Base-by-base conservation (phyloP, 306 rosid species). In the Ormosia semicastrata region DNA sequence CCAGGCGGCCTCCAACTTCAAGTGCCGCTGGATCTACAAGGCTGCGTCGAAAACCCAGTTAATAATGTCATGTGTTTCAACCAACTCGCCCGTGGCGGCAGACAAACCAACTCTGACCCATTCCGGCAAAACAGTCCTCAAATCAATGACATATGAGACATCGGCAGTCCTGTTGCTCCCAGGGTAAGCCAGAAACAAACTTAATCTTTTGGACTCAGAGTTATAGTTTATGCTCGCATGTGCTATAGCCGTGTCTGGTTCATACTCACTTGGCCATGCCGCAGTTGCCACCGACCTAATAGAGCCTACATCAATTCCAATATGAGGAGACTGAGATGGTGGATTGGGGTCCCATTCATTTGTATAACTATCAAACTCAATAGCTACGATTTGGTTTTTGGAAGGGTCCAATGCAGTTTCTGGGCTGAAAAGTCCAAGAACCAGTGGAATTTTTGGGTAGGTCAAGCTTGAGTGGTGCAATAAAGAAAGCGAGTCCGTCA, bases 401-500 rank as follows among this genome's bases (percentile, higher is more conserved):
- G n/a, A n/a, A n/a, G n/a, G n/a, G n/a, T n/a, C n/a, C n/a, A n/a
- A 18, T n/a, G 89, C 86, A 0, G 60, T 72, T 32, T 77, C 56
- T 0, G 76, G 73, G 73, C 1, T 58, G 59, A 85, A 82, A 39
- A 87, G 85, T 4, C 90, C 88, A 13, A 87, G 87, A 17, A 0
- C 83, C 90, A 0, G 36, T 30, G 6, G 88, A 85, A 3, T 75
- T 66, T 4, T 2, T 8, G 1, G 88, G 74, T 0, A 56, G 1
- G 2, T 14, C 4, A 1, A 14, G 1, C 4, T 54, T 0, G 0
- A 5, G 4, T 1, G 83, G 74, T 14, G 78, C 75, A 0, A 88
- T 7, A 14, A 85, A 88, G 74, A 88, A 88, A 5, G 88, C 43
- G 3, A 88, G 15, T 0, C 88, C 90, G 3, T 88, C 88, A 7